Conservation (phyloP, 1,284 basidiomycete genomes). For the Spongiforma sp. region DNA sequence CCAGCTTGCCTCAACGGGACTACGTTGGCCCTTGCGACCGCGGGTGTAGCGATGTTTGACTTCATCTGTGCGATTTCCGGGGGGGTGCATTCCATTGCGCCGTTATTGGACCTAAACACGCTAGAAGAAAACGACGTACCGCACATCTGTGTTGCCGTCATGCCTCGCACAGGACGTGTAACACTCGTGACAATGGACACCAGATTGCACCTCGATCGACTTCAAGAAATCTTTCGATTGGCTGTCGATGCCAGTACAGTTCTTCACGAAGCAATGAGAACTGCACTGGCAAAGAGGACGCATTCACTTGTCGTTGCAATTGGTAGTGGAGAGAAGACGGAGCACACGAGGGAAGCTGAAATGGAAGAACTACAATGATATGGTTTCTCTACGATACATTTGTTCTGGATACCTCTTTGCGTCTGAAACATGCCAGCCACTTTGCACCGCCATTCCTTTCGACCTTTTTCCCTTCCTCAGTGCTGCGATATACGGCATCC, state of each 20-base stretch:
- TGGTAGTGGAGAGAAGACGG: constrained; percentile 37
- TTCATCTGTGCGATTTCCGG: constrained; percentile 89
- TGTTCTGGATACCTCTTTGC: constrained; percentile 51
- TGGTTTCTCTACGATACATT: constrained; percentile 5
- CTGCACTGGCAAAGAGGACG: constrained; percentile 72
- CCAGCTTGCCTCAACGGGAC: constrained; percentile 95
- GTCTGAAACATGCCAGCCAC: constrained; percentile 84
- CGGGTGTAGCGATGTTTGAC: constrained; percentile 91
- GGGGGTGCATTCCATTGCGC: constrained; percentile 78
- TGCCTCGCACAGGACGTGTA: constrained; percentile 85
- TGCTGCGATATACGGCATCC: constrained; percentile 83
- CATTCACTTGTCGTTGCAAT: constrained; percentile 59
- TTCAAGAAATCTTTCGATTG: constrained; percentile 86
- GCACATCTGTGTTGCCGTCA: constrained; percentile 84
- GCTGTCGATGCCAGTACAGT: constrained; percentile 81
- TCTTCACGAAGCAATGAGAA: constrained; percentile 86
- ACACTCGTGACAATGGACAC: constrained; percentile 95
- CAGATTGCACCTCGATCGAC: constrained; percentile 90
- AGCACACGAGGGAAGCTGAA: constrained; percentile 33
- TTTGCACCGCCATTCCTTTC: constrained; percentile 91
- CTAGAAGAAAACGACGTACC: constrained; percentile 94
- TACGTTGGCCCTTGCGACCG: constrained; percentile 88
- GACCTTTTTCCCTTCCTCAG: constrained; percentile 98
- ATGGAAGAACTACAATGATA: constrained; percentile 40
- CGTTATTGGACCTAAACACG: constrained; percentile 85